These are phyloP conservation scores for Talaromyces sp. DNA, from an alignment of 2,329 filamentous ascomycete genomes.

Conservation along the genomic window DNA sequence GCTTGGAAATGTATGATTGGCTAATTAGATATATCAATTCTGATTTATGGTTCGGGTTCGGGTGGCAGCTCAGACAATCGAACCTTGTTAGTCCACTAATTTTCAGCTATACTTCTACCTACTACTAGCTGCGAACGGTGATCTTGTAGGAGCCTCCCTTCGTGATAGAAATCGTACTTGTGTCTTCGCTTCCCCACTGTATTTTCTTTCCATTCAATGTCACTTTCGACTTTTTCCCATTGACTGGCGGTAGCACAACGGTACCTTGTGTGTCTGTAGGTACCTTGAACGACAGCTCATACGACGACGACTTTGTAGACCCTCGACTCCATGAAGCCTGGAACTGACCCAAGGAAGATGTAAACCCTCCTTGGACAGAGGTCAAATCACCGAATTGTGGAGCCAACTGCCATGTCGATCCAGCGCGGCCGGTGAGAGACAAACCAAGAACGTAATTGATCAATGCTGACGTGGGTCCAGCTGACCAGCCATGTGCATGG, in stretches of 20 bases:
- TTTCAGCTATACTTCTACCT: not conserved
- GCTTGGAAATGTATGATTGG: not conserved
- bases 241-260: conserved; percentile 11
- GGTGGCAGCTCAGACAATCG: not conserved
- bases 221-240: not conserved
- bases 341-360: conserved; percentile 46
- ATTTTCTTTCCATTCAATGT: conserved; percentile 13
- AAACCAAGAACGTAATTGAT: conserved; percentile 48
- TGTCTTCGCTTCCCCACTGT: not conserved
- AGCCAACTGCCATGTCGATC: conserved; percentile 43
- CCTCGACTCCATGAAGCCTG: conserved; percentile 22
- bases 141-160: conserved; percentile 12
- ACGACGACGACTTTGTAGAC: not conserved
- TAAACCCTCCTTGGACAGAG: conserved; percentile 46
- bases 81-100: not conserved
- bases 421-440: conserved; percentile 38
- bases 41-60: too few species aligned
- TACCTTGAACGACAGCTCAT: conserved; percentile 16
- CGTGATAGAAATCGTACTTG: conserved; percentile 10
- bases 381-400: conserved; percentile 46
- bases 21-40: not conserved
- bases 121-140: conserved; percentile 3
- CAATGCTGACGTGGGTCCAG: conserved; percentile 42
- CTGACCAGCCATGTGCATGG: conserved; percentile 45
- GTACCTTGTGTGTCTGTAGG: conserved; percentile 12